Percentiles rank a stretch among this genome's conserved stretches.
Evolutionary conservation across 2,329 filamentous ascomycete species (phyloP).

Genomic region (Thielaviopsis punctulata): DNA sequence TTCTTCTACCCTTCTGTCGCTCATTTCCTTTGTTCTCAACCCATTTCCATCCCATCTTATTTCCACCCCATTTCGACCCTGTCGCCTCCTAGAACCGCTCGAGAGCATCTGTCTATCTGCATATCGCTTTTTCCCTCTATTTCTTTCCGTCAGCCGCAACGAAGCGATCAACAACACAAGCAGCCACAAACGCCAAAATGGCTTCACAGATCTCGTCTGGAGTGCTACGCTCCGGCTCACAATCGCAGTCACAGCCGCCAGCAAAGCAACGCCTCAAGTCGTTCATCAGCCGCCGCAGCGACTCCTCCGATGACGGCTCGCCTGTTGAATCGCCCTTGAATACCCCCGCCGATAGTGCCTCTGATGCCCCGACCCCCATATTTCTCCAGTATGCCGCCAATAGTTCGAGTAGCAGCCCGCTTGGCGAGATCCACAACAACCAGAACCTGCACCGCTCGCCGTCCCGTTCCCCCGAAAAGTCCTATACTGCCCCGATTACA

Average conservation of each 20-base stretch:
- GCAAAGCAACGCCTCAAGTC: constrained; percentile 10
- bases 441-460: constrained; percentile 6
- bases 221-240: constrained; percentile 7
- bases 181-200: constrained; percentile 4
- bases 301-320: constrained; percentile 7
- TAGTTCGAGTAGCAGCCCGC: background rate
- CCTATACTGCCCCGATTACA: background rate
- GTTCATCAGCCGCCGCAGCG: constrained; percentile 10
- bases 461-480: constrained; percentile 3
- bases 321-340: constrained; percentile 7
- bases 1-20: background rate
- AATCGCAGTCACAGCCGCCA: background rate
- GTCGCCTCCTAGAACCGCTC: background rate
- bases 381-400: constrained; percentile 8
- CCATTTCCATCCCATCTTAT: background rate
- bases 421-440: constrained; percentile 9
- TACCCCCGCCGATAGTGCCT: constrained; percentile 4
- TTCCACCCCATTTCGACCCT: background rate
- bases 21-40: background rate
- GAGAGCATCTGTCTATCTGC: background rate
- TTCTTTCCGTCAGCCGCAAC: background rate
- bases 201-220: constrained; percentile 10
- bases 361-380: constrained; percentile 6
- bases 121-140: background rate
- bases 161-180: background rate